Base-by-base conservation (phyloP, 139 green algal species). In the Volvox africanus region DNA sequence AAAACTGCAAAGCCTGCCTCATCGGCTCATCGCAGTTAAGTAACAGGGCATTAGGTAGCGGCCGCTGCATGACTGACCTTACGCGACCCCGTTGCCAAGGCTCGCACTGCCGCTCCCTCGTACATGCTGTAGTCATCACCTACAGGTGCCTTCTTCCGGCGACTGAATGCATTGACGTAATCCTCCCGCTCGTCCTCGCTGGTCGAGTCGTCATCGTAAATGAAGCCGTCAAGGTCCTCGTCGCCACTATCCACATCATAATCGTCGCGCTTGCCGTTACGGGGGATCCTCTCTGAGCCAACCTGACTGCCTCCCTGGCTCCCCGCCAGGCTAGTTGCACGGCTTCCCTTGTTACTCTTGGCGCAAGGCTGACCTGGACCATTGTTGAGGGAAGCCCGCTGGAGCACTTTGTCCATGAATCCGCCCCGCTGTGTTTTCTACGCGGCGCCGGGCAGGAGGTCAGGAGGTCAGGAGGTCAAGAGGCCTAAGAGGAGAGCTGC, bases 201-300 rank as follows among this genome's bases (percentile, higher is more conserved):
- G n/a, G 86, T 90, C 12, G 50, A 77, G 14, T 90, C 86, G 30
- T 90, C 86, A 44, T 90, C 86, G n/a, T 90, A 90, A 30, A 90
- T 90, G 86, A 90, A 90, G n/a, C 86, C 86, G 0, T 90, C 86
- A 28, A 90, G 30, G 73, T 90, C 86, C 17, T 90, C 86, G 19
- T 90, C 86, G 30, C 73, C 86, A 20, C 50, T 83, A 20, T 83
- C 73, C n/a, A 90, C 86, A 28, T 90, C 86, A 12, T 30, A 90
- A 30, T 83, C 86, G 86, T 90, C 86, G 0, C 86, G 44, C 20
- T 75, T 73, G 26, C 20, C 9, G 62, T 35, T 62, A 22, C 82
- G 62, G 12, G 36, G 65, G 82, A 65, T 88, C 22, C 78, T 79
- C 65, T 88, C 62, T 1, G 62, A 80, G 33, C 30, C 62, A 24